Conservation (phyloP, 768 basidiomycete species). For the Boletus patriciae region DNA sequence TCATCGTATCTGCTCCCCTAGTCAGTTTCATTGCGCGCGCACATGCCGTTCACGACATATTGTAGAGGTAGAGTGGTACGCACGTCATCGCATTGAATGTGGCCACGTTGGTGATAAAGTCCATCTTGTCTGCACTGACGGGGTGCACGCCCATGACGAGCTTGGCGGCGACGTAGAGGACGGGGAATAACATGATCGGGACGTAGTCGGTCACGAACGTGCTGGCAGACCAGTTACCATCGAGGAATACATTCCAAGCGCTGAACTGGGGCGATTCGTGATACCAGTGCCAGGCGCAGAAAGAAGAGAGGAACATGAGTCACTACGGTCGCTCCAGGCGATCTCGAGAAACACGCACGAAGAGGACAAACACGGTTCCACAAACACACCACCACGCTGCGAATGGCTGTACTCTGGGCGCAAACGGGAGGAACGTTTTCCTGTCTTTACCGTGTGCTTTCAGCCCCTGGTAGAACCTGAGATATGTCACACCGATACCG, state of each 20-base stretch:
- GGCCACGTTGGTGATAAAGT: slow-evolving; percentile 21
- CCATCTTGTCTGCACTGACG: slow-evolving; percentile 21
- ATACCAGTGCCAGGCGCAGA: no score
- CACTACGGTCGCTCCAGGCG: not conserved
- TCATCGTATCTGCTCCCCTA: slow-evolving; percentile 19
- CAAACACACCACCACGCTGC: slow-evolving; percentile 38
- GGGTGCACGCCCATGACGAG: slow-evolving; percentile 12
- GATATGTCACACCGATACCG: slow-evolving; percentile 44
- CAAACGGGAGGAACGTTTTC: slow-evolving; percentile 46
- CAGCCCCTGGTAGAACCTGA: slow-evolving; percentile 48
- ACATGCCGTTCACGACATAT: no score
- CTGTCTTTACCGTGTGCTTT: slow-evolving; percentile 50
- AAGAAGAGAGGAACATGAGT: not conserved
- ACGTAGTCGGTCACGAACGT: slow-evolving; percentile 44
- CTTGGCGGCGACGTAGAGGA: slow-evolving; percentile 40
- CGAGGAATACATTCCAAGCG: slow-evolving; percentile 42
- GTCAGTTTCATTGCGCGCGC: not conserved
- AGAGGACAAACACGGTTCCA: slow-evolving; percentile 29
- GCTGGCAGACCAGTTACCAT: slow-evolving; percentile 35
- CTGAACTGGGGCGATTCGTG: slow-evolving; percentile 31
- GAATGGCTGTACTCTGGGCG: slow-evolving; percentile 40
- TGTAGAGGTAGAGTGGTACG: no score
- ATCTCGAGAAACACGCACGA: slow-evolving; percentile 30
- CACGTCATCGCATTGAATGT: slow-evolving; percentile 32
- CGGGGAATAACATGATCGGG: slow-evolving; percentile 45